These are phyloP conservation scores for Pythium monospermum DNA, from an alignment of 352 stramenopile species.

Conservation along the genomic window DNA sequence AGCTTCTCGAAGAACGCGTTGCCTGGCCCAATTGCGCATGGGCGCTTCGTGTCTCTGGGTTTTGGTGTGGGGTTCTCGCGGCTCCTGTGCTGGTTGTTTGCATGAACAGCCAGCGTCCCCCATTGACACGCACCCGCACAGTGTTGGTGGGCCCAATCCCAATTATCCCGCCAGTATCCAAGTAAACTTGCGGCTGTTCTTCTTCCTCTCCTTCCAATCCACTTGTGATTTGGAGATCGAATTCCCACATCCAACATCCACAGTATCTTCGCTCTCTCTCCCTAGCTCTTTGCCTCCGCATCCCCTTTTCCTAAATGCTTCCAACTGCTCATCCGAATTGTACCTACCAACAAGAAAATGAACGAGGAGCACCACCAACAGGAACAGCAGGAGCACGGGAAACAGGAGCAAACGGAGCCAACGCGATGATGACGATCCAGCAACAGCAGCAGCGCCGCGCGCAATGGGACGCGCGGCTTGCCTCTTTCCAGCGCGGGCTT, in stretches of 20 bases:
- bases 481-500: constrained; percentile 59
- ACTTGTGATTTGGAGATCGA: constrained; percentile 17
- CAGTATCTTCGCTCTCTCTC: background rate
- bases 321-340: constrained; percentile 11
- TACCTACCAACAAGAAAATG: background rate
- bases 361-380: background rate
- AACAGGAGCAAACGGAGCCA: background rate
- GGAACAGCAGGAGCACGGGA: background rate
- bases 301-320: constrained; percentile 11
- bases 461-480: constrained; percentile 58
- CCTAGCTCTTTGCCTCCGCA: background rate
- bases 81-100: no score
- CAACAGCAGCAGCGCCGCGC: constrained; percentile 32
- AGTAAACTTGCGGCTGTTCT: no score
- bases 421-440: background rate
- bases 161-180: no score
- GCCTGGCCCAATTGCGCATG: background rate
- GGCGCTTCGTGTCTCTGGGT: background rate
- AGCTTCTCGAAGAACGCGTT: constrained; percentile 21
- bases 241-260: constrained; percentile 9
- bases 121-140: no score
- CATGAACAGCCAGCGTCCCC: no score
- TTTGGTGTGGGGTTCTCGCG: no score
- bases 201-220: background rate
- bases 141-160: no score